Conservation (phyloP, 1,284 basidiomycete species). For the Pseudozyma thailandica region DNA sequence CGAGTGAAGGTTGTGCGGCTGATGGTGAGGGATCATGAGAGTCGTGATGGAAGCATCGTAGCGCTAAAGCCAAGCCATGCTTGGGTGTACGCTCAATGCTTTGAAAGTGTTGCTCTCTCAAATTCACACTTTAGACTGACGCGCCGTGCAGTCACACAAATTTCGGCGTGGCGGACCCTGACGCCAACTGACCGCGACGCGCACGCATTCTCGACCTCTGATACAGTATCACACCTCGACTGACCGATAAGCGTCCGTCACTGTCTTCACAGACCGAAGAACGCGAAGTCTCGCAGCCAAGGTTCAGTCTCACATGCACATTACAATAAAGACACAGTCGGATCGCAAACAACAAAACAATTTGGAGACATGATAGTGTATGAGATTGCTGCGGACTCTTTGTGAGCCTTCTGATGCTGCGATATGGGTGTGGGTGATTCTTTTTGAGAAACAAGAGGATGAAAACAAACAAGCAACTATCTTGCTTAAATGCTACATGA, state of each 20-base stretch:
- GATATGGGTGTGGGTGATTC: constrained; percentile 43
- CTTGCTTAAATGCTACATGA: neutral
- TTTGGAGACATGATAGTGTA: constrained; percentile 46
- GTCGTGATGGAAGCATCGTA: neutral
- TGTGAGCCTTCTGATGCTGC: constrained; percentile 54
- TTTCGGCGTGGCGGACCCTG: constrained; percentile 4
- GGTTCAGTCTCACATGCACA: neutral
- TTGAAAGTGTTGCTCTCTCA: constrained; percentile 3
- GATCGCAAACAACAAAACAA: neutral
- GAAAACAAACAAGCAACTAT: constrained; percentile 6
- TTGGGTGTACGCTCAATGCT: neutral
- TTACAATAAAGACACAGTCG: no score
- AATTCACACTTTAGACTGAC: neutral
- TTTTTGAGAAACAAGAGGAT: constrained; percentile 20
- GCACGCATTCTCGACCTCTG: no score
- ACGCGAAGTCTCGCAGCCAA: no score
- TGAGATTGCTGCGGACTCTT: constrained; percentile 53
- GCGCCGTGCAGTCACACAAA: neutral
- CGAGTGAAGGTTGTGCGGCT: no score
- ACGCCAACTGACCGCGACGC: no score
- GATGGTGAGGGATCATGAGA: neutral
- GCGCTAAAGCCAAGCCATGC: neutral
- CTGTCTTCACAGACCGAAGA: no score
- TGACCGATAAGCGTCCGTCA: no score
- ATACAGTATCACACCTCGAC: no score